Conservation (phyloP, 2,329 filamentous ascomycete species). For the Blastomyces silverae region DNA sequence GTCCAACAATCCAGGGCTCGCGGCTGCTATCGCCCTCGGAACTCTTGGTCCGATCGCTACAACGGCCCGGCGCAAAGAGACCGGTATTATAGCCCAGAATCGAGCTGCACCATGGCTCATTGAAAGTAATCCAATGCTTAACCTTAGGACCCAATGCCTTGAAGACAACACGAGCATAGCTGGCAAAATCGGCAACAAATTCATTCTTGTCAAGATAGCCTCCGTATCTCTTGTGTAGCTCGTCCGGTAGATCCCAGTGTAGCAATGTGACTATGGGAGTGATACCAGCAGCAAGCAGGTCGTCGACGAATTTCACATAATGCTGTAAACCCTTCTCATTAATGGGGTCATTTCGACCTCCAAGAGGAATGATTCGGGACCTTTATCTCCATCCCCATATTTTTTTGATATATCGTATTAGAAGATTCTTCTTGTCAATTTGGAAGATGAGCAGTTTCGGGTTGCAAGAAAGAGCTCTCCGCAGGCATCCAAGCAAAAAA, state of each 20-base stretch:
- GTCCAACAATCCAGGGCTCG: slow-evolving; percentile 80
- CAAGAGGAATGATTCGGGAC: slow-evolving; percentile 76
- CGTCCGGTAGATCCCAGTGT: slow-evolving; percentile 82
- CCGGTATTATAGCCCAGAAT: slow-evolving; percentile 69
- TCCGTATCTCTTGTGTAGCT: slow-evolving; percentile 70
- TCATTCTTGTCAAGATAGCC: slow-evolving; percentile 74
- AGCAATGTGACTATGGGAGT: slow-evolving; percentile 70
- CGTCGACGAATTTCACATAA: slow-evolving; percentile 72
- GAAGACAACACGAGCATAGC: slow-evolving; percentile 64
- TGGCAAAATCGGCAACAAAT: slow-evolving; percentile 72
- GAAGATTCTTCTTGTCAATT: background rate
- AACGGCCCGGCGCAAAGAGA: slow-evolving; percentile 73
- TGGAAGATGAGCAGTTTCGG: background rate
- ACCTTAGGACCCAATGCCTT: slow-evolving; percentile 64
- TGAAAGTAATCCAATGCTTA: slow-evolving; percentile 86
- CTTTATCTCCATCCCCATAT: slow-evolving; percentile 20
- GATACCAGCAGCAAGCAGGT: slow-evolving; percentile 68
- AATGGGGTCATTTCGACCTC: slow-evolving; percentile 71
- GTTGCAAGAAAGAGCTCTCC: too few relatives aligned
- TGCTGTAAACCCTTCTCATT: slow-evolving; percentile 71
- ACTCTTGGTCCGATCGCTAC: slow-evolving; percentile 65
- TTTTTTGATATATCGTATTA: background rate
- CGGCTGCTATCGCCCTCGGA: slow-evolving; percentile 64
- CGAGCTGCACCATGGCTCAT: slow-evolving; percentile 80
- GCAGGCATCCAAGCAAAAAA: too few relatives aligned